Conservation (phyloP, 2,329 filamentous ascomycete genomes). For the Aureobasidium pullulans region DNA sequence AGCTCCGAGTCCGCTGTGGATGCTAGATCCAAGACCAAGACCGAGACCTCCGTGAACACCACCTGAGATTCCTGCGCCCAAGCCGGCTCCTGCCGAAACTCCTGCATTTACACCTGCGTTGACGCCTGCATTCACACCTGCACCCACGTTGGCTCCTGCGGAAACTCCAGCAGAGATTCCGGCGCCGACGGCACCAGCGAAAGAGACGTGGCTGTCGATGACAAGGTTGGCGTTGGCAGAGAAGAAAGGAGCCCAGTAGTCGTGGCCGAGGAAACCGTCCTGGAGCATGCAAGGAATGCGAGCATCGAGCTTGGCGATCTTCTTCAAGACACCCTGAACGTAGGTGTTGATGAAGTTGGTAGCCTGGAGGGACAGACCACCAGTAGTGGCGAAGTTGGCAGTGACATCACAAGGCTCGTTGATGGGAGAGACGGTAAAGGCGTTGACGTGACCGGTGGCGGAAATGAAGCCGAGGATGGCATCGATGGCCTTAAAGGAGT, state of each 20-base stretch:
- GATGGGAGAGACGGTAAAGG: conserved; percentile 15
- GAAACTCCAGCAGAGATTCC: not conserved
- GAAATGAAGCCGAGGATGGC: conserved; percentile 14
- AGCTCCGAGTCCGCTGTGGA: not conserved
- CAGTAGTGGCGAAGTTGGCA: conserved; percentile 25
- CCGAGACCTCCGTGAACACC: not conserved
- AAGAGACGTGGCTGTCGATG: conserved; percentile 23
- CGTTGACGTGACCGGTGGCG: conserved; percentile 6
- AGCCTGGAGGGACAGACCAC: conserved; percentile 24
- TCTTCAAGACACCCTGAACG: conserved; percentile 25
- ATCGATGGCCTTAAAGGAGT: conserved; percentile 20
- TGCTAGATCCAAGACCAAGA: not conserved
- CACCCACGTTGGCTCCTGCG: not conserved
- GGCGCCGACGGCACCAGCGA: not conserved
- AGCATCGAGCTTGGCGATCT: conserved; percentile 21
- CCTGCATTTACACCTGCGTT: not conserved
- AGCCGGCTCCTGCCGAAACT: not conserved
- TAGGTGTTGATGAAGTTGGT: conserved; percentile 28
- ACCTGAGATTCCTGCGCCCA: not conserved
- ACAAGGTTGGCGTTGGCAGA: conserved; percentile 24
- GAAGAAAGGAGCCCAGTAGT: conserved; percentile 26
- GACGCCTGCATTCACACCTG: not conserved
- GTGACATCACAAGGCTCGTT: conserved; percentile 14
- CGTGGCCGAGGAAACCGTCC: conserved; percentile 23
- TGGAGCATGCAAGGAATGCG: conserved; percentile 30